These are phyloP conservation scores for Trichosporon asahii DNA, from an alignment of 1,284 basidiomycete genomes.

Conservation along the genomic window DNA sequence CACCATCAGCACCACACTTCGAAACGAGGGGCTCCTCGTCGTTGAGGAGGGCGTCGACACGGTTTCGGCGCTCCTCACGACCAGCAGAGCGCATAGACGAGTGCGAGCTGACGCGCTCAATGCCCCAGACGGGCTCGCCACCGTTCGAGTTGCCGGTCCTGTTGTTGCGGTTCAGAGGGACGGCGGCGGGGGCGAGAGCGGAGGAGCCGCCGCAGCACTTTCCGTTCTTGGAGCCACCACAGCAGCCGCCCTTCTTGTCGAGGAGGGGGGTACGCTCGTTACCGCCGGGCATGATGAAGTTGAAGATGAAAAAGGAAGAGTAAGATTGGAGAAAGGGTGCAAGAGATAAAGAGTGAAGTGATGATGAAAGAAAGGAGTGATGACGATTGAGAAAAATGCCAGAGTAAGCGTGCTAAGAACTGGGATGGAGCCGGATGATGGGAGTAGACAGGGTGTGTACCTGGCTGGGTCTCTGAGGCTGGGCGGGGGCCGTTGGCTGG, in stretches of 20 bases:
- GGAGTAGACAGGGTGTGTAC: not conserved
- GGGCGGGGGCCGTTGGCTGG: not conserved
- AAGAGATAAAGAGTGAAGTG: not conserved
- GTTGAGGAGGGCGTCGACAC: conserved; percentile 34
- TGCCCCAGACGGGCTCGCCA: conserved; percentile 22
- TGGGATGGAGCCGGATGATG: not conserved
- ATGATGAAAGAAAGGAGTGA: not conserved
- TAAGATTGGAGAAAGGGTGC: not conserved
- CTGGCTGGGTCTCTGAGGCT: not conserved
- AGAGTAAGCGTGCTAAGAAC: not conserved
- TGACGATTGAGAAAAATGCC: not conserved
- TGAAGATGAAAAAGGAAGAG: not conserved
- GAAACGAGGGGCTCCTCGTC: conserved; percentile 40
- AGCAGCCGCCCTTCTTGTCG: conserved; percentile 18
- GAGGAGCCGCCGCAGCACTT: conserved; percentile 22
- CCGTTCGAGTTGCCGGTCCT: conserved; percentile 7
- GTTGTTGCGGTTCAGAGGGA: conserved; percentile 24
- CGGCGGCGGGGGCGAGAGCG: conserved; percentile 14
- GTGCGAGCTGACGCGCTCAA: conserved; percentile 21
- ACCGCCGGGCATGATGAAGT: conserved; percentile 1
- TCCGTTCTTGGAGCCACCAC: conserved; percentile 22
- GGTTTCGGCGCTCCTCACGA: conserved; percentile 16
- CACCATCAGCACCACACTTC: conserved; percentile 45
- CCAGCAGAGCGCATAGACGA: conserved; percentile 18
- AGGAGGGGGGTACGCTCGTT: conserved; percentile 24